Conservation (phyloP, 345 rosid genomes). For the Mangifera indica region DNA sequence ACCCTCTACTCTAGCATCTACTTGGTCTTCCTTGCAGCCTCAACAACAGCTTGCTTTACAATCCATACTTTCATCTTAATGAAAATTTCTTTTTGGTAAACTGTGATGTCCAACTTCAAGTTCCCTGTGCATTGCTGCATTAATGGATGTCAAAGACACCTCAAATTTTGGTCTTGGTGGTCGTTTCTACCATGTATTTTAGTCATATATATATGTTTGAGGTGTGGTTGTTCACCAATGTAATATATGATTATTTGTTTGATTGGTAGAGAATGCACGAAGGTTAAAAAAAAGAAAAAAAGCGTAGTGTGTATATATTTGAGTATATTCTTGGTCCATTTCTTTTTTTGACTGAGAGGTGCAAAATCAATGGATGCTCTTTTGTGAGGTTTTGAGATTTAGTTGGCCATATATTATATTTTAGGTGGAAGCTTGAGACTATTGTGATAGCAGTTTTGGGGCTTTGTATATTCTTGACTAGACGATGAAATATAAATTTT, state of each 20-base stretch:
- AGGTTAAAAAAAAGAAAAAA: slow-evolving; percentile 6
- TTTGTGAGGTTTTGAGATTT: slow-evolving; percentile 5
- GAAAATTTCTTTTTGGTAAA: neutral
- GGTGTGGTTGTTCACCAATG: slow-evolving; percentile 7
- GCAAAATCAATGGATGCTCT: neutral
- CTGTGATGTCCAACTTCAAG: neutral
- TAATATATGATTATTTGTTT: neutral
- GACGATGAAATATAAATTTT: neutral
- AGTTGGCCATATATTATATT: neutral
- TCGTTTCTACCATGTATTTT: neutral
- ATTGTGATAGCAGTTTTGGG: slow-evolving; percentile 19
- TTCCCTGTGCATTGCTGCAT: neutral
- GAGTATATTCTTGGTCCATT: slow-evolving; percentile 8
- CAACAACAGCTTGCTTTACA: slow-evolving; percentile 83
- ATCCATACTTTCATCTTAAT: slow-evolving; percentile 73
- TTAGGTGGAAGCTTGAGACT: slow-evolving; percentile 20
- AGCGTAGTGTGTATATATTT: slow-evolving; percentile 4
- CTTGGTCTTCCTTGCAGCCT: slow-evolving; percentile 80
- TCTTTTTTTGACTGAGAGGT: slow-evolving; percentile 12
- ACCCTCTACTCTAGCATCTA: slow-evolving; percentile 71
- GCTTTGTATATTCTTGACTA: slow-evolving; percentile 6
- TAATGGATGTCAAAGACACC: neutral
- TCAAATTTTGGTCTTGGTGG: neutral
- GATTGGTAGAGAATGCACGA: slow-evolving; percentile 16
- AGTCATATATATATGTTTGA: neutral